phyloP scores from a whole-genome alignment of 371 early-diverging fungal species.

The Phascolomyces articulosus region DNA sequence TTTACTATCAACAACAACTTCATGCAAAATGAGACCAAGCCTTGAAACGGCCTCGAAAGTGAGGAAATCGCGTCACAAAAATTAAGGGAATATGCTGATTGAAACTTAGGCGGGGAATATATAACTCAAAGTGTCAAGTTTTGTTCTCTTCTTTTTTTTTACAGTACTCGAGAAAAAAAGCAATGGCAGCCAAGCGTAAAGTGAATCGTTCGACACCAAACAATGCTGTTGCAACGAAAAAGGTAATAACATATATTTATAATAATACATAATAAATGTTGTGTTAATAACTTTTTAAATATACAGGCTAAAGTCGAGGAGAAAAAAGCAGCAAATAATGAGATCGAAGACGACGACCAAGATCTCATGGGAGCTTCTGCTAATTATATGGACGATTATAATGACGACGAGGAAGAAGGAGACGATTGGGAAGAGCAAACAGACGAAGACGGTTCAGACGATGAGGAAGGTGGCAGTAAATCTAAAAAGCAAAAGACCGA shows the following conservation, averaged over 20 bases:
- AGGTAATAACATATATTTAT: not conserved
- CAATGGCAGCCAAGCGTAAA: conserved; percentile 9
- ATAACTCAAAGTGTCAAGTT: not conserved
- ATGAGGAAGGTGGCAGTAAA: conserved; percentile 40
- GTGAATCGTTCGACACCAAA: not conserved
- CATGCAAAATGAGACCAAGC: not conserved
- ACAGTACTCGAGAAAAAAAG: not conserved
- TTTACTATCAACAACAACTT: no score
- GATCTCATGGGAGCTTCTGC: conserved; percentile 30
- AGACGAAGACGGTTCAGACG: conserved; percentile 50
- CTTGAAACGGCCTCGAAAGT: no score
- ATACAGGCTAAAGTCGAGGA: conserved; percentile 9
- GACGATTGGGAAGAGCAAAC: conserved; percentile 49
- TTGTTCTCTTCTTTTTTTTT: not conserved
- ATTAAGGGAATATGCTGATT: not conserved
- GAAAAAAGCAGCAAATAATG: not conserved
- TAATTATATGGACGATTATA: conserved; percentile 26
- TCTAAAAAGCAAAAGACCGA: conserved; percentile 42
- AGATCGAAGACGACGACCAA: conserved; percentile 29
- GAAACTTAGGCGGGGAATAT: not conserved
- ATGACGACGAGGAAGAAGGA: conserved; percentile 40
- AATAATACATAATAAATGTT: not conserved
- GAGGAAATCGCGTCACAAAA: conserved; percentile 5
- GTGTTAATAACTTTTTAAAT: not conserved
- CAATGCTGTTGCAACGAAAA: not conserved